A percentile compares a stretch with the other conserved stretches of the same genome.
These are phyloP conservation scores for Solanum lycopersicoides DNA, from an alignment of 257 asterid species.

Conservation along the genomic window DNA sequence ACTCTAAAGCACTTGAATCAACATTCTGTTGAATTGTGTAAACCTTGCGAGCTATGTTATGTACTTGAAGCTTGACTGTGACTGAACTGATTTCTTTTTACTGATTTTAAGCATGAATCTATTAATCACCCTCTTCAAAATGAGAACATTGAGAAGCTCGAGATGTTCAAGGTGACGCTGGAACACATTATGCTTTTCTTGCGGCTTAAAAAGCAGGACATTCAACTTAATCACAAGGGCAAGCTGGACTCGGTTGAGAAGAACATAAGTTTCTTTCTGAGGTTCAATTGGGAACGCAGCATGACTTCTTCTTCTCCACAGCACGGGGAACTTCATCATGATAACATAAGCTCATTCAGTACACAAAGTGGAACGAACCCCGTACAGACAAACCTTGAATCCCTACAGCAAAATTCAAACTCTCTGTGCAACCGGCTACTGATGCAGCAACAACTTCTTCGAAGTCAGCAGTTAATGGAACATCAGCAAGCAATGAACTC, in stretches of 20 bases:
- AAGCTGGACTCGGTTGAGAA: background rate
- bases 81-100: too few relatives aligned
- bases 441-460: slow-evolving; percentile 25
- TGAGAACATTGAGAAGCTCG: background rate
- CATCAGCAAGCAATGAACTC: background rate
- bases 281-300: slow-evolving; percentile 34
- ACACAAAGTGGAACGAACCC: slow-evolving; percentile 48
- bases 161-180: background rate
- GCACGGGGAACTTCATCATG: slow-evolving; percentile 28
- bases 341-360: slow-evolving; percentile 45
- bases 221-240: background rate
- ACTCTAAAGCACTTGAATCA: background rate
- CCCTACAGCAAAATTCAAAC: too few relatives aligned
- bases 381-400: slow-evolving; percentile 27
- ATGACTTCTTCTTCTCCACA: slow-evolving; percentile 39
- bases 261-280: background rate
- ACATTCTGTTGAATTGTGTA: background rate
- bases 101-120: too few relatives aligned
- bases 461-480: background rate
- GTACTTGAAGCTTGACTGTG: background rate
- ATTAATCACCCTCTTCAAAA: too few relatives aligned
- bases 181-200: background rate
- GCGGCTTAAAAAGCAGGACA: background rate
- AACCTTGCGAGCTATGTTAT: background rate
- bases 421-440: background rate